Base-by-base conservation (phyloP, 768 basidiomycete genomes). In the Cyclocybe cylindracea region DNA sequence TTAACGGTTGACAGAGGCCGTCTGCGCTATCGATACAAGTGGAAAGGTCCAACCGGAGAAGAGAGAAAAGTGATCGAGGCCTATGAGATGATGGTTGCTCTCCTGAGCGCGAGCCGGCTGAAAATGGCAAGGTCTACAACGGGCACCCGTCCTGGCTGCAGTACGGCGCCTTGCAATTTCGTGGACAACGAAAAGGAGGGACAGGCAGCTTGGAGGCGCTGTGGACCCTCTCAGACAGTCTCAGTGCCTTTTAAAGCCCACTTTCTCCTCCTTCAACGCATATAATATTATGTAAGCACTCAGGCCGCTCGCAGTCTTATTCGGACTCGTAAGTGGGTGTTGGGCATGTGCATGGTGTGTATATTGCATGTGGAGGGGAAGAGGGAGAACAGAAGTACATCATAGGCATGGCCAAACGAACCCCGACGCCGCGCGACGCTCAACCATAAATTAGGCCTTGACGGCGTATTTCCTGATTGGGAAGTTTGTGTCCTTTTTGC, bases 401-500 rank as follows among this genome's bases (percentile, higher is more conserved):
- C 60, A 61, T 61, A 59, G 42, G 50, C 57, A 54, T 56, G 55
- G 43, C 39, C 54, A 35, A 45, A 48, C 54, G 51, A 60, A 50
- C 43, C 34, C 60, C 60, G 50, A 60, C 41, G 47, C 48, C 52
- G 50, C 52, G 40, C 38, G 53, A 49, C 43, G 34, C 53, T 37
- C 50, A 51, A 43, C 48, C 51, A 50, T 39, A 59, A 54, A 70
- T 84, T 73, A 87, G 78, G 92, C 94, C 84, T 91, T 95, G 71
- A 98, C 88, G 57, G 95, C 94, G 75, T 88, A 99, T 78, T 94
- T 96, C 72, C 95, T 83, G 68, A 78, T 69, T 35, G 94, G 93
- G 82, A 97, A 97, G 80, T 97, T 94, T 63, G 81, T 79, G 55
- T 94, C 88, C 82, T 90, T 94, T 89, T 98, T 98, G 74, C 75